A percentile compares a stretch with the other conserved stretches of the same genome.
phyloP scores from a whole-genome alignment of 768 basidiomycete genomes.

The Termitomyces sp. region DNA sequence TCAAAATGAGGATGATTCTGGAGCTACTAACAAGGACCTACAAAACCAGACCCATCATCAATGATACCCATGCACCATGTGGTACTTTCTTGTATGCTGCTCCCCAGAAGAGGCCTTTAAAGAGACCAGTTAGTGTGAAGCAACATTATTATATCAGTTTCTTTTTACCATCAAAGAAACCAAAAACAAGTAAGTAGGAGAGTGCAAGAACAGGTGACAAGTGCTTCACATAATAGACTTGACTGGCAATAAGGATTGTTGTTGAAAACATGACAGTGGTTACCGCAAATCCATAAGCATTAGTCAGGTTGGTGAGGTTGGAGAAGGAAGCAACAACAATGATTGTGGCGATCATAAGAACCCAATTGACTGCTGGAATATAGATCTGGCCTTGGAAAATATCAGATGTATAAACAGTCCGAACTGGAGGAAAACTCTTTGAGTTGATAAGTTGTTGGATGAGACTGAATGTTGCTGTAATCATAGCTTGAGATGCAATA shows the following conservation, averaged over 20 bases:
- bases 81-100: conserved; percentile 58
- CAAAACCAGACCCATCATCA: conserved; percentile 50
- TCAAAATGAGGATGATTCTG: neutral
- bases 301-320: conserved; percentile 45
- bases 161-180: conserved; percentile 55
- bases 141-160: neutral
- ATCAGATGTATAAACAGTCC: conserved; percentile 57
- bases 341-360: conserved; percentile 46
- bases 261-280: conserved; percentile 41
- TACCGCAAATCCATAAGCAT: conserved; percentile 62
- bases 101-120: conserved; percentile 53
- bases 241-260: conserved; percentile 39
- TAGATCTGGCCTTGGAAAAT: conserved; percentile 60
- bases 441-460: conserved; percentile 62
- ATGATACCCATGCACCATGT: conserved; percentile 62
- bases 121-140: neutral
- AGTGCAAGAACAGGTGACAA: conserved; percentile 36
- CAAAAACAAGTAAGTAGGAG: conserved; percentile 46
- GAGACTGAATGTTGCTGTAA: conserved; percentile 60
- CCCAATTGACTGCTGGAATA: conserved; percentile 59
- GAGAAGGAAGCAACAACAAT: conserved; percentile 53
- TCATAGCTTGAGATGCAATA: conserved; percentile 63
- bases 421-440: conserved; percentile 51
- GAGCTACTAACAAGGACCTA: conserved; percentile 18
- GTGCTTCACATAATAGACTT: conserved; percentile 52